Evolutionary conservation across 192 early-diverging fungal species (phyloP).

Genomic region (Gryganskiella cystojenkinii): DNA sequence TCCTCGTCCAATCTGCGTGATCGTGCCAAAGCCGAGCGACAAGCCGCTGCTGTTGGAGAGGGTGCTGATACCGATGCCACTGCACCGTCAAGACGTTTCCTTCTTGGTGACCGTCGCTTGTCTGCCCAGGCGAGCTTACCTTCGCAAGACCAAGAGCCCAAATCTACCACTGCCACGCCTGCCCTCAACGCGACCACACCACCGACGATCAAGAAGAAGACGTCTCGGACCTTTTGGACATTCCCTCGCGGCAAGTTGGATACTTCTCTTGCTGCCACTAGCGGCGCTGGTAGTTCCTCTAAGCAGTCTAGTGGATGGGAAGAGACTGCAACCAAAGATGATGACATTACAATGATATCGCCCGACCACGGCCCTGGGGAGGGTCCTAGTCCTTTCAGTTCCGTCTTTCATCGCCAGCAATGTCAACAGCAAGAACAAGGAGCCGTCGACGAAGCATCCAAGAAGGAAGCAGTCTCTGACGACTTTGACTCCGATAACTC

Average conservation of each 20-base stretch:
- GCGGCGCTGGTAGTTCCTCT: neutral
- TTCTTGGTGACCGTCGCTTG: neutral
- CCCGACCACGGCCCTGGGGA: conserved; percentile 3
- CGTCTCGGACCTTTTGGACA: conserved; percentile 35
- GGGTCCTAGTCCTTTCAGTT: neutral
- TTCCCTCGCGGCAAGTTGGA: conserved; percentile 12
- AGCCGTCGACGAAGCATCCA: neutral
- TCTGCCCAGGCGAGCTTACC: conserved; percentile 1
- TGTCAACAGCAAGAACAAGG: neutral
- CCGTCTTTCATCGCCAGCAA: too few species aligned
- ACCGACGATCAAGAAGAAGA: conserved; percentile 8
- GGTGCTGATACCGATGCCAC: neutral
- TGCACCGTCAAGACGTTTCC: neutral
- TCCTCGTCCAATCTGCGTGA: conserved; percentile 42
- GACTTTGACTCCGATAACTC: conserved; percentile 48
- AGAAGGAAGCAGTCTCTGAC: too few species aligned
- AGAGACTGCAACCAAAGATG: neutral
- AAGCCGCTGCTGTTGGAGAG: neutral
- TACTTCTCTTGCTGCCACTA: neutral
- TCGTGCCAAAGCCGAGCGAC: conserved; percentile 1
- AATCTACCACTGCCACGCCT: neutral
- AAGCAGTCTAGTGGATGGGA: neutral
- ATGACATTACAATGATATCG: conserved; percentile 13
- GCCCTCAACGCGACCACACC: neutral
- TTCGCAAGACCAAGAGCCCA: neutral